Conservation (phyloP, 2,329 filamentous ascomycete species). For the Colletotrichum sp. region DNA sequence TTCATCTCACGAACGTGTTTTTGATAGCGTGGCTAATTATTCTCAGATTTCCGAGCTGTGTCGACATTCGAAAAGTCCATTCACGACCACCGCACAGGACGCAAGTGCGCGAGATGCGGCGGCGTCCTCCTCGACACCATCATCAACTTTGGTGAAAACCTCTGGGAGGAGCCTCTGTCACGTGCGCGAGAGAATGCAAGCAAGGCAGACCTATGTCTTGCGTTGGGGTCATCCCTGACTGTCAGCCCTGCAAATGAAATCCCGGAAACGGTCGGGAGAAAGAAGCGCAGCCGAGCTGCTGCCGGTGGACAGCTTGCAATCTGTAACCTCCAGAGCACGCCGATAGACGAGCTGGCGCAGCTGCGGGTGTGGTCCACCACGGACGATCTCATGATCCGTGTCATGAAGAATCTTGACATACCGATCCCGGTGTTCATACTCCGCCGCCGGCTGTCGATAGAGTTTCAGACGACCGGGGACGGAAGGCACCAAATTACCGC, state of each 20-base stretch:
- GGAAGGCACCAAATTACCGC: conserved; percentile 33
- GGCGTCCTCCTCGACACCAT: conserved; percentile 46
- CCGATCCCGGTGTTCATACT: conserved; percentile 43
- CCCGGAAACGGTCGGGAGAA: conserved; percentile 37
- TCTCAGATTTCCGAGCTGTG: conserved; percentile 49
- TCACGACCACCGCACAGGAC: conserved; percentile 50
- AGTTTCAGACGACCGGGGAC: conserved; percentile 22
- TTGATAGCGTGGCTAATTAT: neutral
- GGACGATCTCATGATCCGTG: conserved; percentile 41
- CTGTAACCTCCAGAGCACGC: conserved; percentile 51
- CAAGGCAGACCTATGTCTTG: conserved; percentile 49
- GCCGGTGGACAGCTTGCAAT: conserved; percentile 39
- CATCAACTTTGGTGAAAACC: conserved; percentile 47
- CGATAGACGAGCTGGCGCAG: conserved; percentile 37
- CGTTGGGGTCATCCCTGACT: conserved; percentile 49
- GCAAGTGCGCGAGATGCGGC: conserved; percentile 44
- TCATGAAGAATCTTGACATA: conserved; percentile 43
- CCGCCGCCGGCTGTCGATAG: conserved; percentile 34
- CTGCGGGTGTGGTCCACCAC: conserved; percentile 39
- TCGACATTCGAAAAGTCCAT: conserved; percentile 45
- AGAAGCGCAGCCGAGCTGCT: conserved; percentile 1
- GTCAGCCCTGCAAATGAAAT: conserved; percentile 47
- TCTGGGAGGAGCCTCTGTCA: conserved; percentile 34
- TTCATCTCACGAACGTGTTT: neutral
- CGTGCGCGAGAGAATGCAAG: conserved; percentile 39